Evolutionary conservation across 352 stramenopile genomes (phyloP).

Genomic region (Elongisporangium undulatum): DNA sequence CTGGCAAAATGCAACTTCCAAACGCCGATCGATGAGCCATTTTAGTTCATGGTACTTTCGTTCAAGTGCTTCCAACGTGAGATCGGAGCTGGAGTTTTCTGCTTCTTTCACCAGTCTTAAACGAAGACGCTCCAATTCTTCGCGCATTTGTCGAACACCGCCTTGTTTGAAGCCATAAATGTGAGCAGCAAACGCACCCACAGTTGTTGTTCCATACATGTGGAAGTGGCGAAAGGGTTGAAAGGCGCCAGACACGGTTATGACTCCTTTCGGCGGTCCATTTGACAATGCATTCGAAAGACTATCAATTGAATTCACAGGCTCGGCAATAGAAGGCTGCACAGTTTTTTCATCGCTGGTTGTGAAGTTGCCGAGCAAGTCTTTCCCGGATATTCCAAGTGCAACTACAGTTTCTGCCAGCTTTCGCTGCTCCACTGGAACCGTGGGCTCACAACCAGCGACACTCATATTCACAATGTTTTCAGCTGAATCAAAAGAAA

Average conservation of each 20-base stretch:
- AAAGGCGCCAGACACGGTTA: slow-evolving; percentile 1
- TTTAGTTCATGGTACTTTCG: slow-evolving; percentile 78
- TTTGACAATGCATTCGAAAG: slow-evolving; percentile 1
- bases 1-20: slow-evolving; percentile 83
- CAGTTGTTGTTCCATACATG: slow-evolving; percentile 79
- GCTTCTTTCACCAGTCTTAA: slow-evolving; percentile 44
- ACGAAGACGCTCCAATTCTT: slow-evolving; percentile 51
- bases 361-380: slow-evolving; percentile 30
- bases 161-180: slow-evolving; percentile 81
- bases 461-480: slow-evolving; percentile 65
- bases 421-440: slow-evolving; percentile 56
- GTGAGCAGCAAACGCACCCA: slow-evolving; percentile 80
- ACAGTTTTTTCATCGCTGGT: slow-evolving; percentile 7
- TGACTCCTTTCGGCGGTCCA: slow-evolving; percentile 8
- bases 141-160: slow-evolving; percentile 72
- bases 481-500: slow-evolving; percentile 75
- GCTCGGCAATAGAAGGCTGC: not conserved
- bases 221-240: slow-evolving; percentile 46
- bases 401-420: slow-evolving; percentile 73
- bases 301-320: not conserved
- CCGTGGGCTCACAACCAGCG: slow-evolving; percentile 21
- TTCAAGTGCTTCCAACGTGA: slow-evolving; percentile 69
- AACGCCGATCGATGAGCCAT: slow-evolving; percentile 77
- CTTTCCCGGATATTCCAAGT: slow-evolving; percentile 50
- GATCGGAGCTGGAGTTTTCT: slow-evolving; percentile 49